Percentiles rank a stretch among this genome's conserved stretches.
These are phyloP conservation scores for Rhypophila decipiens DNA, from an alignment of 495 filamentous ascomycete genomes.

Conservation along the genomic window DNA sequence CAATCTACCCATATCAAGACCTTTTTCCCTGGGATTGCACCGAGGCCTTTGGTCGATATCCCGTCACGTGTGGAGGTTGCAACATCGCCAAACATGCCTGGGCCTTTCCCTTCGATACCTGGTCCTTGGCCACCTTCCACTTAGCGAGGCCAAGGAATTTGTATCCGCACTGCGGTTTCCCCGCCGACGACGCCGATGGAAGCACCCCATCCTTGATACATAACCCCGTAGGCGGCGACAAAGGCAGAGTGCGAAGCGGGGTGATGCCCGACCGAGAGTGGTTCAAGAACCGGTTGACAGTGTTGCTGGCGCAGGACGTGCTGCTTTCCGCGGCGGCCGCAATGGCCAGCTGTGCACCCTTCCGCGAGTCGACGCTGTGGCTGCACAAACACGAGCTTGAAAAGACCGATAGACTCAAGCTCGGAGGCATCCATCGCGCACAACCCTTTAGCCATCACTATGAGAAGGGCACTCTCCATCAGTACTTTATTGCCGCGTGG, in stretches of 20 bases:
- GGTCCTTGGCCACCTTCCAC: constrained; percentile 32
- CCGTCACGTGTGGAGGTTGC: constrained; percentile 29
- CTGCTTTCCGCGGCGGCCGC: constrained; percentile 26
- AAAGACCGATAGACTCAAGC: constrained; percentile 22
- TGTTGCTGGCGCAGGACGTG: constrained; percentile 24
- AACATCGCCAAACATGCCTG: constrained; percentile 37
- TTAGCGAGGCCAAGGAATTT: constrained; percentile 22
- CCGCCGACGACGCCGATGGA: too few species aligned
- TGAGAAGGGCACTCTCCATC: constrained; percentile 22
- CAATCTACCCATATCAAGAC: constrained; percentile 29
- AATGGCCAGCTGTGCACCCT: constrained; percentile 23
- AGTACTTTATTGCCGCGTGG: constrained; percentile 32
- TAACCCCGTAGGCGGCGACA: too few species aligned
- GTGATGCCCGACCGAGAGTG: constrained; percentile 10
- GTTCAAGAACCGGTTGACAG: constrained; percentile 25
- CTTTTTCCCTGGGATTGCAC: constrained; percentile 44
- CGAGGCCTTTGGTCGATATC: constrained; percentile 31
- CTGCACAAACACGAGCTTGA: constrained; percentile 13
- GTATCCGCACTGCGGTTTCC: constrained; percentile 24
- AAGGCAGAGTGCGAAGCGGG: too few species aligned
- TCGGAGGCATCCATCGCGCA: constrained; percentile 38
- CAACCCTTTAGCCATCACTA: constrained; percentile 36
- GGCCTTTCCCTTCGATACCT: constrained; percentile 42
- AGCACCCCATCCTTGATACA: too few species aligned
- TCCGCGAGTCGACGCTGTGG: constrained; percentile 20